phyloP scores from a whole-genome alignment of 768 basidiomycete species.

The Sarcomyxa edulis region DNA sequence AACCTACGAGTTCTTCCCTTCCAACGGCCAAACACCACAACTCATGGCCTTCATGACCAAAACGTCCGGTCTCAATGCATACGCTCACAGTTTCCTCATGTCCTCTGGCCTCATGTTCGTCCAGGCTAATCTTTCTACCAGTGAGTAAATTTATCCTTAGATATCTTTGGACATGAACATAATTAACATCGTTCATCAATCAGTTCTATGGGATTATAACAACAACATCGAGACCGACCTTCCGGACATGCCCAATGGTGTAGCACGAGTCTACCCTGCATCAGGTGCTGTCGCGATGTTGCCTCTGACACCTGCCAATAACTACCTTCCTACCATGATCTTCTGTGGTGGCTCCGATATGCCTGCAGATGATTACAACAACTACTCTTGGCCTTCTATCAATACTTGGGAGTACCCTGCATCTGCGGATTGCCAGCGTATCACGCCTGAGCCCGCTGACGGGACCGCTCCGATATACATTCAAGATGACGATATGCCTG shows the following conservation, averaged over 20 bases:
- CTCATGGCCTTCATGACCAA: slow-evolving; percentile 62
- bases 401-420: slow-evolving; percentile 73
- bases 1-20: slow-evolving; percentile 79
- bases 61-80: slow-evolving; percentile 76
- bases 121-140: slow-evolving; percentile 77
- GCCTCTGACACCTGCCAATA: slow-evolving; percentile 84
- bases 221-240: slow-evolving; percentile 56
- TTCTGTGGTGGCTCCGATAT: slow-evolving; percentile 91
- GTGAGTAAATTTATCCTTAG: slow-evolving; percentile 31
- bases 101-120: slow-evolving; percentile 75
- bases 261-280: slow-evolving; percentile 84
- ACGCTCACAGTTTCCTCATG: slow-evolving; percentile 70
- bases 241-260: slow-evolving; percentile 66
- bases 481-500: slow-evolving; percentile 71
- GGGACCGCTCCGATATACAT: slow-evolving; percentile 55
- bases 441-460: slow-evolving; percentile 80
- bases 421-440: slow-evolving; percentile 69
- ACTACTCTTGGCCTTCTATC: slow-evolving; percentile 67
- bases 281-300: slow-evolving; percentile 88
- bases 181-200: slow-evolving; percentile 10
- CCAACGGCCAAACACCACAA: slow-evolving; percentile 36
- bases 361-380: slow-evolving; percentile 66
- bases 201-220: slow-evolving; percentile 47
- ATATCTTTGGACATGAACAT: slow-evolving; percentile 2
- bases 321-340: slow-evolving; percentile 78